Conservation (phyloP, 2,329 filamentous ascomycete genomes). For the Simplicillium aogashimaense region DNA sequence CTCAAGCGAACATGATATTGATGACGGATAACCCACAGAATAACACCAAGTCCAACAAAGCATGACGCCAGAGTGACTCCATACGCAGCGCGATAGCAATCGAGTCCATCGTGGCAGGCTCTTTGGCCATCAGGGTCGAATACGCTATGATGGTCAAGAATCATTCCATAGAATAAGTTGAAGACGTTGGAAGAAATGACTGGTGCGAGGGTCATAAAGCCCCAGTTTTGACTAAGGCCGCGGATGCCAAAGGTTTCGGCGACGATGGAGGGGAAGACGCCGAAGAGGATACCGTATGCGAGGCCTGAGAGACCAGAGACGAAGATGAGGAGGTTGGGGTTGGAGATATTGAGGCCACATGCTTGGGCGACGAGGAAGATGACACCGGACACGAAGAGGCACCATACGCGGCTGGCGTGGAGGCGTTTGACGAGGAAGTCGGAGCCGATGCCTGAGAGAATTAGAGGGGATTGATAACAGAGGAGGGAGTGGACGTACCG, state of each 20-base stretch:
- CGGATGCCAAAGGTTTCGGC: conserved; percentile 87
- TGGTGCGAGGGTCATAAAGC: conserved; percentile 82
- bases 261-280: conserved; percentile 81
- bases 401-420: conserved; percentile 81
- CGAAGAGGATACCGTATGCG: conserved; percentile 88
- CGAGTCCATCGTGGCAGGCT: conserved; percentile 65
- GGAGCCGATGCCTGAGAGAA: conserved; percentile 63
- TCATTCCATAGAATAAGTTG: conserved; percentile 78
- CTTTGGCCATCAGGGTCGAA: conserved; percentile 59
- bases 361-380: conserved; percentile 77
- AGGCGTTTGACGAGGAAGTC: conserved; percentile 80
- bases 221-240: conserved; percentile 92
- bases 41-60: conserved; percentile 56
- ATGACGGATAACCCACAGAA: conserved; percentile 59
- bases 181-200: conserved; percentile 85
- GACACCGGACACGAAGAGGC: conserved; percentile 64
- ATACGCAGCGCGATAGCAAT: conserved; percentile 77
- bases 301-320: conserved; percentile 80
- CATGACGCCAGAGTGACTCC: conserved; percentile 67
- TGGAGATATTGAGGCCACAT: conserved; percentile 61
- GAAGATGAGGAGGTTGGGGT: conserved; percentile 66
- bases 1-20: conserved; percentile 33
- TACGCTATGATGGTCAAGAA: conserved; percentile 74
- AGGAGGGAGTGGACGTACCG: conserved; percentile 37
- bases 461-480: conserved; percentile 9